phyloP scores from a whole-genome alignment of 139 green algal species.

The Closterium sp. region DNA sequence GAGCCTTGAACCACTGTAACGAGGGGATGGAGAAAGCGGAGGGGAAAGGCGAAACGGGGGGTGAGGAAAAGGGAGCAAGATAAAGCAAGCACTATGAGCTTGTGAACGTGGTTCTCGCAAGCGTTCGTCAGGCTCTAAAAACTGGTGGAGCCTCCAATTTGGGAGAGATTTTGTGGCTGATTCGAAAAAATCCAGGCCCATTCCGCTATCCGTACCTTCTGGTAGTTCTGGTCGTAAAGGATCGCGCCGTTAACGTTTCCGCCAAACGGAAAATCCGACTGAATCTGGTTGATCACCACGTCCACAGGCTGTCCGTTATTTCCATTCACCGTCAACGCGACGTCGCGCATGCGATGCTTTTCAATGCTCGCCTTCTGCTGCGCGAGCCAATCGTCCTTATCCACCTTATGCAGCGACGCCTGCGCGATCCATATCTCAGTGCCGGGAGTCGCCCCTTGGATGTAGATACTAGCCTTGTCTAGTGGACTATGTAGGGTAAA shows the following conservation, averaged over 20 bases:
- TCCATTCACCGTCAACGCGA: neutral
- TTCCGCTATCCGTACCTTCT: neutral
- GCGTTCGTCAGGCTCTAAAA: no score
- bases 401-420: neutral
- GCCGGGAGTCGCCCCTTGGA: neutral
- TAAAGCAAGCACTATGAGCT: no score
- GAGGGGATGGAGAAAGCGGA: neutral
- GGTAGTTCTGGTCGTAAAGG: neutral
- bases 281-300: constrained; percentile 18
- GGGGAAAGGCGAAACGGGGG: neutral
- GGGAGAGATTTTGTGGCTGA: no score
- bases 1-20: constrained; percentile 25
- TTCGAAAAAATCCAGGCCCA: no score
- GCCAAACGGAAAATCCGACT: constrained; percentile 33
- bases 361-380: constrained; percentile 18
- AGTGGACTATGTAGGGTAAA: constrained; percentile 1
- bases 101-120: neutral
- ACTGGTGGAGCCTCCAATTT: no score
- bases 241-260: constrained; percentile 1
- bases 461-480: neutral
- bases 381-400: neutral
- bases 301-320: neutral
- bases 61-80: neutral
- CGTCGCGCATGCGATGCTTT: constrained; percentile 12
- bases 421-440: neutral